Base-by-base conservation (phyloP, 2,329 filamentous ascomycete genomes). In the Diaporthe capsici region DNA sequence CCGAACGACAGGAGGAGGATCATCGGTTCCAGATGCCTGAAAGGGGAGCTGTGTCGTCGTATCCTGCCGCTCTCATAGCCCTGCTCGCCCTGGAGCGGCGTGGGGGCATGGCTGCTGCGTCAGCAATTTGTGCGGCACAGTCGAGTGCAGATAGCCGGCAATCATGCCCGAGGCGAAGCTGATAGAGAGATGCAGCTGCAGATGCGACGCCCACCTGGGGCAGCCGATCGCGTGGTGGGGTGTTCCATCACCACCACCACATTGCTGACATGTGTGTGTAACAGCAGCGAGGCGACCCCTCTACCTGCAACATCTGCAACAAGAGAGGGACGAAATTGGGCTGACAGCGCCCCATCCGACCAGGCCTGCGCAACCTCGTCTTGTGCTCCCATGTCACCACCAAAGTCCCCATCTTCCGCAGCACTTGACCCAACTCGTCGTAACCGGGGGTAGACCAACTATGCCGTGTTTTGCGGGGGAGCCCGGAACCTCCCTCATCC, bases 361-460 rank as follows among this genome's bases (percentile, higher is more conserved):
- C 44, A 39, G n/a, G 34, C 47, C 65, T 70, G 65, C 65, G 15
- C 65, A 34, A 70, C 65, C 22, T 70, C 49, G 65, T 55, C 49
- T 70, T 55, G 65, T 70, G 65, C 49, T 53, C 65, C 65, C 65
- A 70, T 70, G 47, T 53, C 65, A 70, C 65, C 65, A 70, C 22
- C 10, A 68, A 39, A 39, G 63, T 28, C 47, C 44, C 63, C 63
- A 37, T 37, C 5, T 68, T 25, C 63, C 31, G 65, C 65, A 42
- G 31, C 49, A 51, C 47, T 55, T 70, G 65, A 25, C 65, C 65
- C 34, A 34, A 25, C 65, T 34, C n/a, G 47, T 68, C 63, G 7
- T 39, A 39, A 55, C 65, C 49, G 65, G 49, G 65, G 49, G n/a
- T 42, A 42, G 25, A 28, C n/a, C 34, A 55, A 39, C 49, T 39